phyloP scores from a whole-genome alignment of 345 rosid genomes.

The Eucalyptus tenuipes region DNA sequence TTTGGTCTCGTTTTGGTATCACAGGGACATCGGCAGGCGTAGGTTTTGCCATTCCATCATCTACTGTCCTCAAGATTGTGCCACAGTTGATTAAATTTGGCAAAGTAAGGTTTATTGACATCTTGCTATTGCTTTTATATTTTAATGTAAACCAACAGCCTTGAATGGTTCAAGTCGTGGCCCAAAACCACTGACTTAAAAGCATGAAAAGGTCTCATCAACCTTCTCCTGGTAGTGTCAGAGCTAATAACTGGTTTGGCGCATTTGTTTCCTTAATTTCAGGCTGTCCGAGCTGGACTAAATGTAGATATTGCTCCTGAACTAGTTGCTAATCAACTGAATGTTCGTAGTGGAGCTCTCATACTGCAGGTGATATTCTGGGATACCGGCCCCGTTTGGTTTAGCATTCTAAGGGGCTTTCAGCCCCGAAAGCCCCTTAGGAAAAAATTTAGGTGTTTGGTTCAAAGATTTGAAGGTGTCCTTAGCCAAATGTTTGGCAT shows the following conservation, averaged over 20 bases:
- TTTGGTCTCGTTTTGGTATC: neutral
- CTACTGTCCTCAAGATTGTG: constrained; percentile 78
- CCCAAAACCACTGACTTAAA: neutral
- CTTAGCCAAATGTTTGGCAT: too few species aligned
- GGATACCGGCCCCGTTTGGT: too few species aligned
- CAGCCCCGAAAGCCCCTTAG: too few species aligned
- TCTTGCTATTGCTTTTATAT: neutral
- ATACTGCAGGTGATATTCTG: constrained; percentile 49
- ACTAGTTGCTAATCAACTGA: constrained; percentile 76
- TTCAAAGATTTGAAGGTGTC: too few species aligned
- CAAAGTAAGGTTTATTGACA: constrained; percentile 36
- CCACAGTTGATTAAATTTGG: constrained; percentile 84
- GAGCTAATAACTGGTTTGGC: neutral
- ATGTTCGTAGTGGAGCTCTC: constrained; percentile 87
- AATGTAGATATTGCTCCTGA: constrained; percentile 84
- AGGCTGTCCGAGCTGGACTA: constrained; percentile 85
- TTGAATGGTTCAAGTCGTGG: neutral
- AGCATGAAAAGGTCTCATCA: neutral
- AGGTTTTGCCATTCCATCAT: constrained; percentile 93
- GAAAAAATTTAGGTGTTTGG: too few species aligned
- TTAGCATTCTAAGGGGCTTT: too few species aligned
- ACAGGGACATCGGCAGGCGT: constrained; percentile 95
- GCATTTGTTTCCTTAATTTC: neutral
- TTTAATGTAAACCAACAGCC: neutral
- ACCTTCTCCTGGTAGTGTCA: neutral